Percentiles rank a stretch among this genome's conserved stretches.
phyloP scores from a whole-genome alignment of 768 basidiomycete species.

The Phaeolepiota aurea region DNA sequence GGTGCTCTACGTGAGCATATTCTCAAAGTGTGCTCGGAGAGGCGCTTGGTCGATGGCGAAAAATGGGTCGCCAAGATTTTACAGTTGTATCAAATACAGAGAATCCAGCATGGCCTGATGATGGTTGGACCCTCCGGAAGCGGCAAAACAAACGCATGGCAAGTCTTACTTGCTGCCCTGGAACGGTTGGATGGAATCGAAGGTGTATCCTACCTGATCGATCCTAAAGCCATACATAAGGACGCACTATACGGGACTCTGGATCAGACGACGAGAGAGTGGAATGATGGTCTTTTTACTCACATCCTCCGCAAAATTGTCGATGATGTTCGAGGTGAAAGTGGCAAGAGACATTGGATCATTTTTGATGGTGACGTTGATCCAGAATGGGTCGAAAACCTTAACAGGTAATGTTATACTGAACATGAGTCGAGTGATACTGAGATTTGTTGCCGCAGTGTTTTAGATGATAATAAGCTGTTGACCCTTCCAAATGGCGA shows the following conservation, averaged over 20 bases:
- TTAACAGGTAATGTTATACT: conserved; percentile 97
- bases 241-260: conserved; percentile 96
- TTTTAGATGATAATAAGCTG: conserved; percentile 97
- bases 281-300: conserved; percentile 98
- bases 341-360: conserved; percentile 95
- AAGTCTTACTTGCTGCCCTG: conserved; percentile 82
- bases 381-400: conserved; percentile 99
- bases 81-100: conserved; percentile 98
- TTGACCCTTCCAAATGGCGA: conserved; percentile 97
- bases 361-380: conserved; percentile 99
- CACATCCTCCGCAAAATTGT: conserved; percentile 97
- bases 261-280: conserved; percentile 95
- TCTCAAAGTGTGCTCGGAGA: conserved; percentile 76
- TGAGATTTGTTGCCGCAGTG: conserved; percentile 51
- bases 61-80: conserved; percentile 93
- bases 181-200: conserved; percentile 89
- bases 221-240: conserved; percentile 99
- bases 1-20: conserved; percentile 83
- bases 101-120: conserved; percentile 99
- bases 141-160: conserved; percentile 97
- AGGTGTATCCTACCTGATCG: conserved; percentile 93
- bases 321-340: conserved; percentile 97
- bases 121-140: conserved; percentile 98
- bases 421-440: no score
- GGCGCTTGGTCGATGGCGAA: conserved; percentile 78